A percentile compares a stretch with the other conserved stretches of the same genome.
Evolutionary conservation across 2,329 filamentous ascomycete genomes (phyloP).

Genomic region (Paecilomyces niveus): DNA sequence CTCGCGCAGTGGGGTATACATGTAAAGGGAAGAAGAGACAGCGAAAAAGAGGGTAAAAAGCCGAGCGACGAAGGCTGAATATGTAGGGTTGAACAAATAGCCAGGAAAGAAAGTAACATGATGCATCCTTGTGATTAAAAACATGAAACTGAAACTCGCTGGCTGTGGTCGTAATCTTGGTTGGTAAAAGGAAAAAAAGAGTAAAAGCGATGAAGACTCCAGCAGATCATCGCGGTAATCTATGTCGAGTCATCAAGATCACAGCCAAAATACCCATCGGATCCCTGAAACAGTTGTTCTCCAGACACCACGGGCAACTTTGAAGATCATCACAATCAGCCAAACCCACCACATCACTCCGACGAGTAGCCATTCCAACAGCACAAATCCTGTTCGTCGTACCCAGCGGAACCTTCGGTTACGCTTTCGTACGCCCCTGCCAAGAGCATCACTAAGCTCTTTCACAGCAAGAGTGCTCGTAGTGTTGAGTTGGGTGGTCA

Average conservation of each 20-base stretch:
- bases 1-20: not conserved
- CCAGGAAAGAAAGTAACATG: not conserved
- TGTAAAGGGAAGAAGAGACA: not conserved
- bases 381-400: slow-evolving; percentile 67
- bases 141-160: not conserved
- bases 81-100: not conserved
- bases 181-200: not conserved
- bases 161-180: not conserved
- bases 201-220: not conserved
- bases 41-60: not conserved
- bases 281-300: slow-evolving; percentile 53
- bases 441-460: slow-evolving; percentile 68
- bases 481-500: slow-evolving; percentile 67
- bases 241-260: slow-evolving; percentile 11
- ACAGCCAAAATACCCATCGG: slow-evolving; percentile 82
- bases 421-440: slow-evolving; percentile 61
- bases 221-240: not conserved
- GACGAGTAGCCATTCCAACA: slow-evolving; percentile 81
- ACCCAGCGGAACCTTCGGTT: slow-evolving; percentile 69
- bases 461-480: slow-evolving; percentile 75
- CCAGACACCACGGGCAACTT: slow-evolving; percentile 57
- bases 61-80: not conserved
- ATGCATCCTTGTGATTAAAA: not conserved
- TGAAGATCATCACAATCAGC: slow-evolving; percentile 74
- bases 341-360: slow-evolving; percentile 93